Evolutionary conservation across 2,329 filamentous ascomycete species (phyloP).

Genomic region (Aspergillus eucalypticola): DNA sequence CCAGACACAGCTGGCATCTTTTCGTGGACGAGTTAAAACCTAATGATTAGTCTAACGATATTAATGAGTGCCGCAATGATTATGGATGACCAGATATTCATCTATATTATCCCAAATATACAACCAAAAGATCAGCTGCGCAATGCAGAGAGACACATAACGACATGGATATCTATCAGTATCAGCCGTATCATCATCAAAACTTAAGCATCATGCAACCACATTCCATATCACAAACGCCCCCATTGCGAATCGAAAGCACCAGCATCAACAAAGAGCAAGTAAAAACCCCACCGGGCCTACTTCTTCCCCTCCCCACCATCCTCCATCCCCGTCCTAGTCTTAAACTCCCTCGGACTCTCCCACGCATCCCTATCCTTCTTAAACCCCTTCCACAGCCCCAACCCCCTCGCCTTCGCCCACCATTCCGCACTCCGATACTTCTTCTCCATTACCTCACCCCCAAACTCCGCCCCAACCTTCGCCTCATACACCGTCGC

Average conservation of each 20-base stretch:
- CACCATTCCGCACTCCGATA: constrained; percentile 51
- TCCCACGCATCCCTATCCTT: constrained; percentile 60
- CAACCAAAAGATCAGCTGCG: no score
- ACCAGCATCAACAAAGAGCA: neutral
- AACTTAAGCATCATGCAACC: neutral
- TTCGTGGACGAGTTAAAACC: constrained; percentile 2
- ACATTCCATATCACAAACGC: neutral
- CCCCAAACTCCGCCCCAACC: constrained; percentile 83
- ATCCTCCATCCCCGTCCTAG: constrained; percentile 49
- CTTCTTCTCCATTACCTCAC: constrained; percentile 54
- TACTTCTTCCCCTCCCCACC: constrained; percentile 17
- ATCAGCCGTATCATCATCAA: constrained; percentile 2
- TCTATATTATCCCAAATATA: neutral
- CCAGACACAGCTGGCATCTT: neutral
- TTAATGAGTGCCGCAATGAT: neutral
- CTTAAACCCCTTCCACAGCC: constrained; percentile 70
- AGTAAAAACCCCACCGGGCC: neutral
- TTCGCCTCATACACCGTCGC: constrained; percentile 96
- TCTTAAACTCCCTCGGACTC: constrained; percentile 88
- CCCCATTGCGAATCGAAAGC: neutral
- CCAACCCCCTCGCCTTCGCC: constrained; percentile 65
- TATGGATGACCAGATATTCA: neutral
- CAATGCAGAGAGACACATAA: neutral
- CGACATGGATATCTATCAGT: neutral
- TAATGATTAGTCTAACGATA: constrained; percentile 5